Percentiles rank a stretch among this genome's conserved stretches.
These are phyloP conservation scores for Oryza brachyantha DNA, from an alignment of 176 grass and related monocot species.

Conservation along the genomic window DNA sequence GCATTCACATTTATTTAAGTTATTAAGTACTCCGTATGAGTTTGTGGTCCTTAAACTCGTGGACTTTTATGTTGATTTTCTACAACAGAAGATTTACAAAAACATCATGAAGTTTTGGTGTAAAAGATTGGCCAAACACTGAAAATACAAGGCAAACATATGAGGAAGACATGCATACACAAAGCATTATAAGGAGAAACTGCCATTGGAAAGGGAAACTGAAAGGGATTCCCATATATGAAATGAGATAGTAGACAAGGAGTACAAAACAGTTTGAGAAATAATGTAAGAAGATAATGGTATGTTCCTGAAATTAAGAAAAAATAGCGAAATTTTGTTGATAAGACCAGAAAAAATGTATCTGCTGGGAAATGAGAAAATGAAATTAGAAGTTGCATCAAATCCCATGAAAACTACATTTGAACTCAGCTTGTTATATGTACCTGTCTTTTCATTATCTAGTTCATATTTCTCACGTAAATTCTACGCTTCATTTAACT, in stretches of 20 bases:
- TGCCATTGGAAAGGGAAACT: not conserved
- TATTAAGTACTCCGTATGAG: no score
- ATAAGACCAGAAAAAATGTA: not conserved
- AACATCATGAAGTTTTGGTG: not conserved
- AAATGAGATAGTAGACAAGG: not conserved
- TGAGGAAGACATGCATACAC: not conserved
- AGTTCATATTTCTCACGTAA: not conserved
- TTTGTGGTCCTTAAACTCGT: not conserved
- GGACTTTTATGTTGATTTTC: not conserved
- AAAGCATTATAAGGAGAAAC: not conserved
- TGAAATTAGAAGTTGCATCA: not conserved
- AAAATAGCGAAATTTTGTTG: not conserved
- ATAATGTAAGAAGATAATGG: not conserved
- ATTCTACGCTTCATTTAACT: not conserved
- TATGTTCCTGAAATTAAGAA: no score
- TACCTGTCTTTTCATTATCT: not conserved
- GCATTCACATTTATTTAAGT: not conserved
- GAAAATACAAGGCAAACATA: not conserved
- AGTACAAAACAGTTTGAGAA: not conserved
- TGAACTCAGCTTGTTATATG: not conserved
- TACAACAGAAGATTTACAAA: not conserved
- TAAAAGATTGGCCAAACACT: not conserved
- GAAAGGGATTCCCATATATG: not conserved
- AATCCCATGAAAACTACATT: not conserved
- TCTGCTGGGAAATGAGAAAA: not conserved